These are phyloP conservation scores for Catunica adiposa DNA, from an alignment of 2,329 filamentous ascomycete genomes.

Conservation along the genomic window DNA sequence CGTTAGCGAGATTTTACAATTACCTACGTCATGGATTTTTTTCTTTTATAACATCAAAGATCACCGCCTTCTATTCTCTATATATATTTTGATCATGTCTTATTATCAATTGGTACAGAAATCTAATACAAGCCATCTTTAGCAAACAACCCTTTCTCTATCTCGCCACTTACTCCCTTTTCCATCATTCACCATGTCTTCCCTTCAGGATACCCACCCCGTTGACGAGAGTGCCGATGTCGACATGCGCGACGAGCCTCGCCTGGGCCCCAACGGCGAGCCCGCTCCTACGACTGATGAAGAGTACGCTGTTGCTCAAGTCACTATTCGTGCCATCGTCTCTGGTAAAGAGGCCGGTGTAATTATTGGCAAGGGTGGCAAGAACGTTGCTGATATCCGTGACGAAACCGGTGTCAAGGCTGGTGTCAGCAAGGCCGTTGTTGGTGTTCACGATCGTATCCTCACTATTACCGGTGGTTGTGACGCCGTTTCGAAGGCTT, in stretches of 20 bases:
- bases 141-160: conserved; percentile 13
- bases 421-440: conserved; percentile 96
- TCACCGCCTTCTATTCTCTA: too few species aligned
- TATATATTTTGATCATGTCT: not conserved
- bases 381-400: conserved; percentile 92
- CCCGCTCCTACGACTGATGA: conserved; percentile 81
- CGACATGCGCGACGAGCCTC: conserved; percentile 44
- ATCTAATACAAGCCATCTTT: too few species aligned
- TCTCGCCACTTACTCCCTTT: conserved; percentile 15
- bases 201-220: conserved; percentile 39
- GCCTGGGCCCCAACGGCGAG: conserved; percentile 58
- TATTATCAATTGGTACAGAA: too few species aligned
- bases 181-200: conserved; percentile 36
- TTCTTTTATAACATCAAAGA: not conserved
- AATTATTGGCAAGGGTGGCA: conserved; percentile 96
- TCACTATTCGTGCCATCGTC: conserved; percentile 92
- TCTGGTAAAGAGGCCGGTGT: conserved; percentile 98
- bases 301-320: conserved; percentile 81
- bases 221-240: conserved; percentile 44
- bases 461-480: conserved; percentile 86
- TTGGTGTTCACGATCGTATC: conserved; percentile 91
- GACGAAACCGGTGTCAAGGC: conserved; percentile 97
- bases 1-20: too few species aligned
- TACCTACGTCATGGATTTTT: not conserved
- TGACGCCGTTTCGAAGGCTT: conserved; percentile 78